Base-by-base conservation (phyloP, 2,329 filamentous ascomycete species). In the Verticillium albo-atrum region DNA sequence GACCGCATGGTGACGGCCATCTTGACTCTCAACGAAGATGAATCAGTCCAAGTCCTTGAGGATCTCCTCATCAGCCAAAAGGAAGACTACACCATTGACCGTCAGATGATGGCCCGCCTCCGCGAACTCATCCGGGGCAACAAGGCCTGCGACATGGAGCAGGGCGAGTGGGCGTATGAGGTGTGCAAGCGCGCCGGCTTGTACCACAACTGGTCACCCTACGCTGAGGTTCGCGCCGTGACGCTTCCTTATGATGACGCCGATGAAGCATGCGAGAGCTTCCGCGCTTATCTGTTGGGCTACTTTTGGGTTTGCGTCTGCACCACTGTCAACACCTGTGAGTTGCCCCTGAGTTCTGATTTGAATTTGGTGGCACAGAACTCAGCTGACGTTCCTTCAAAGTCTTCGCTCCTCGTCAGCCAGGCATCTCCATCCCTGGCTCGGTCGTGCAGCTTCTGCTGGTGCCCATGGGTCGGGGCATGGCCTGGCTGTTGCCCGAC, bases 11-110 rank as follows among this genome's bases (percentile, higher is more conserved):
- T 63, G 42, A 35, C 30, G 10, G 54, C 66, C 37, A 59, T 70
- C 47, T 57, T 69, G 28, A 70, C 67, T 3, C 61, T 70, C 60
- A 67, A 66, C 51, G 74, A 76, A 66, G 75, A 77, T 28, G 75
- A 78, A 58, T 77, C 77, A 0, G 28, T 76, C 5, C 72, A 68
- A 27, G 77, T 78, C 55, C 61, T 79, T 9, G 58, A 65, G 2
- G 75, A 77, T 62, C 68, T 72, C 0, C 63, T 75, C 55, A 65
- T 68, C 20, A 78, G 77, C 62, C 74, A 77, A 61, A 65, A 68
- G 25, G 76, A 78, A 57, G 77, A 79, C 64, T 77, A 75, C 74
- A 77, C 78, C 63, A 78, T 79, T 42, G 76, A 76, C 0, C 64
- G 70, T 2, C 73, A 75, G 4, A 78, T 77, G 75, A 67, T 74